A percentile compares a stretch with the other conserved stretches of the same genome.
phyloP scores from a whole-genome alignment of 2,329 filamentous ascomycete species.

The Ophiostoma angusticollis region DNA sequence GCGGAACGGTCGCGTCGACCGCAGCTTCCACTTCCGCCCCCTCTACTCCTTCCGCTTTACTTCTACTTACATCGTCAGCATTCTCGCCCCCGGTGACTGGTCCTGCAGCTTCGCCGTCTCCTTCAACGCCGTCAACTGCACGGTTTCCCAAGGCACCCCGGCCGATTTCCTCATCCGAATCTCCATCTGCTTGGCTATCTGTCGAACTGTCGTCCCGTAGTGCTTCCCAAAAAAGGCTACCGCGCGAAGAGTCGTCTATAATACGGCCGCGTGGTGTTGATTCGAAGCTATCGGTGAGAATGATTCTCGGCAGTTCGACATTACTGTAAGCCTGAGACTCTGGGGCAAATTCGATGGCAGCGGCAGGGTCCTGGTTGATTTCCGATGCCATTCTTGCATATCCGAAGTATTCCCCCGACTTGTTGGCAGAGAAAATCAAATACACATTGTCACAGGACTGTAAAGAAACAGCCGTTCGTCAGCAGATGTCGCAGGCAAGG shows the following conservation, averaged over 20 bases:
- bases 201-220: conserved; percentile 30
- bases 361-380: conserved; percentile 64
- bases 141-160: conserved; percentile 15
- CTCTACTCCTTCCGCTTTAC: conserved; percentile 25
- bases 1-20: too few species aligned
- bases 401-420: conserved; percentile 93
- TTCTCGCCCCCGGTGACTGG: conserved; percentile 17
- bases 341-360: conserved; percentile 56
- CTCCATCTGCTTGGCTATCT: conserved; percentile 17
- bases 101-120: too few species aligned
- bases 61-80: conserved; percentile 31
- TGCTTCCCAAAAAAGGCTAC: conserved; percentile 94
- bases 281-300: conserved; percentile 64
- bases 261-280: conserved; percentile 72
- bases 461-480: too few species aligned
- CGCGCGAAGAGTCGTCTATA: conserved; percentile 84
- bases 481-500: too few species aligned
- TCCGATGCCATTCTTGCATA: conserved; percentile 82
- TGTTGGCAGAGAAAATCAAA: conserved; percentile 90
- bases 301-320: conserved; percentile 63
- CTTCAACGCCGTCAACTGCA: conserved; percentile 27
- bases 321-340: conserved; percentile 46
- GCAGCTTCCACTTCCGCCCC: conserved; percentile 28
- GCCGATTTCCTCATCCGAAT: neutral
- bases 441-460: conserved; percentile 75